Evolutionary conservation across 2,329 filamentous ascomycete species (phyloP).

Genomic region (Calonectria montana): DNA sequence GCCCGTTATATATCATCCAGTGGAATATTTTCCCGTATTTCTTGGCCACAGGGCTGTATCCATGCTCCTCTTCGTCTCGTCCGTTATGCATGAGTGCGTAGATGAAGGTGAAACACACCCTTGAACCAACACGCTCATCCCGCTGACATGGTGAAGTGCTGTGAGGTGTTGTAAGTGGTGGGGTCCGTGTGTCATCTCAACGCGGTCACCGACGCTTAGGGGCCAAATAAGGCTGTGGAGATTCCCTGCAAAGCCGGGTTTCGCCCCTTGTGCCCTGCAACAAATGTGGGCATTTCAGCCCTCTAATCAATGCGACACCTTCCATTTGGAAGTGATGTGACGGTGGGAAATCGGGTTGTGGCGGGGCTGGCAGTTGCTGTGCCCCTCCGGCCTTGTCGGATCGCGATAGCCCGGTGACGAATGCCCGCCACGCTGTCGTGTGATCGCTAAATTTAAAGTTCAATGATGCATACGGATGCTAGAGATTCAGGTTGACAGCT

Average conservation of each 20-base stretch:
- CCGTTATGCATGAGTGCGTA: not conserved
- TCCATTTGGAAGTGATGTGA: not conserved
- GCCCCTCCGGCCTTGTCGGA: not conserved
- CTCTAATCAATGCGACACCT: slow-evolving; percentile 1
- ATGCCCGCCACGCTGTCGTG: not conserved
- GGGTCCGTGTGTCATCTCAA: slow-evolving; percentile 2
- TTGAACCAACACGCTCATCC: not conserved
- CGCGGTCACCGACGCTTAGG: not conserved
- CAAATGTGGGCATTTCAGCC: not conserved
- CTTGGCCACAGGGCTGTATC: not conserved
- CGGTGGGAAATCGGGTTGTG: not conserved
- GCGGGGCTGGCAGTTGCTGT: not conserved
- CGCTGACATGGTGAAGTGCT: not conserved
- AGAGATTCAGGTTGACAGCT: slow-evolving; percentile 7
- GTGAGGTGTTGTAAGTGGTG: not conserved
- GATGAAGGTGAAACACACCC: slow-evolving; percentile 9
- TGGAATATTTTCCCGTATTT: not conserved
- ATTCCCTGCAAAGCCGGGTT: not conserved
- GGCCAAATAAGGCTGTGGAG: slow-evolving; percentile 2
- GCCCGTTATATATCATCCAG: not conserved
- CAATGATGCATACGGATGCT: not conserved
- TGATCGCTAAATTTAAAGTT: slow-evolving; percentile 2
- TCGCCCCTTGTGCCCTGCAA: not conserved
- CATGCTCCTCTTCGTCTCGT: not conserved
- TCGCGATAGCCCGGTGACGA: not conserved